Evolutionary conservation across 148 eudicot species (phyloP).

Genomic region (Oxyria digyna): DNA sequence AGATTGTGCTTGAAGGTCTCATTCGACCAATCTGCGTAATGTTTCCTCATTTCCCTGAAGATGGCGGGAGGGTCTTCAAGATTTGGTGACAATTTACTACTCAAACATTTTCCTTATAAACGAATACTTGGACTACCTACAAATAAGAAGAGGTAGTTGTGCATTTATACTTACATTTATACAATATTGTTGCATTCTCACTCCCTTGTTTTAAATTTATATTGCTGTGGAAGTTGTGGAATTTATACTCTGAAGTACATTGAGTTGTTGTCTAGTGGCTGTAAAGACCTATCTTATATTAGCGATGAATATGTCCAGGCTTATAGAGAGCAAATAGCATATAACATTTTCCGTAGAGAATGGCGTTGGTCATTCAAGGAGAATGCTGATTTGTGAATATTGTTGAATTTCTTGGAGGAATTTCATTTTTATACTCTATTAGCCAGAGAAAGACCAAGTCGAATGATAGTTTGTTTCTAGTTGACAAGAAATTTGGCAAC

Average conservation of each 20-base stretch:
- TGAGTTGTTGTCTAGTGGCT: background rate
- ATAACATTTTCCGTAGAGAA: background rate
- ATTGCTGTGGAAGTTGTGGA: background rate
- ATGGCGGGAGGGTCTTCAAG: background rate
- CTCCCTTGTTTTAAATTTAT: no score
- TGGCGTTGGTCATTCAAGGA: background rate
- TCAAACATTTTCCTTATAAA: background rate
- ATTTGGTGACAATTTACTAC: background rate
- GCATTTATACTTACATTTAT: no score
- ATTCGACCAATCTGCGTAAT: background rate
- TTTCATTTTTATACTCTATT: no score
- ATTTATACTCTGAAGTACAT: background rate
- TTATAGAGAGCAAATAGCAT: background rate
- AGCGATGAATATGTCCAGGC: background rate
- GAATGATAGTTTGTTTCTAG: no score
- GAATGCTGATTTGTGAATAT: no score
- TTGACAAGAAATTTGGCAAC: no score
- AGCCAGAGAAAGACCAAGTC: no score
- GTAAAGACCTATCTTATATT: background rate
- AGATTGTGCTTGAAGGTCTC: background rate
- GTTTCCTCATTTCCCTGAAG: background rate
- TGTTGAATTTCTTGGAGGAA: no score
- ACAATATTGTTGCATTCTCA: no score
- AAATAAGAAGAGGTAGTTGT: no score
- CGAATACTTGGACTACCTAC: no score